Percentiles rank a stretch among this genome's conserved stretches.
phyloP scores from a whole-genome alignment of 805 yeast genomes.

The Sugiyamaella boreocaroliniensis region DNA sequence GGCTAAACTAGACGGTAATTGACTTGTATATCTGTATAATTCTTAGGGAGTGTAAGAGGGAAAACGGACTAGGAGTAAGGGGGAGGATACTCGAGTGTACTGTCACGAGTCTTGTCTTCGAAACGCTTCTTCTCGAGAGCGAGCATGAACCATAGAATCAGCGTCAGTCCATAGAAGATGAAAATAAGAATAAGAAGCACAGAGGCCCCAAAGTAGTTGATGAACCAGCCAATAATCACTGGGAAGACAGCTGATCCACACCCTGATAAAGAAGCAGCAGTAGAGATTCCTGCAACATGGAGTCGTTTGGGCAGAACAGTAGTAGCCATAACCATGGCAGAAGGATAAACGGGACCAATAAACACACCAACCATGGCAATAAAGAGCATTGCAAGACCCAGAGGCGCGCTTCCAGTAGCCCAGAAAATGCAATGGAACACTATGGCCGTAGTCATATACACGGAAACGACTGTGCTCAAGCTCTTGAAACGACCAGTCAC shows the following conservation, averaged over 20 bases:
- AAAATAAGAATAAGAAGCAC: slow-evolving; percentile 12
- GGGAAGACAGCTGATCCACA: slow-evolving; percentile 74
- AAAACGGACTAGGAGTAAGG: not conserved
- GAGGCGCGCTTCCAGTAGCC: slow-evolving; percentile 35
- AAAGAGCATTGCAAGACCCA: slow-evolving; percentile 41
- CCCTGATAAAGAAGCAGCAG: slow-evolving; percentile 73
- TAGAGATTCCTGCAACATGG: slow-evolving; percentile 63
- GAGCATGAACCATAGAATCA: slow-evolving; percentile 10
- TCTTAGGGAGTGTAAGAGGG: not conserved
- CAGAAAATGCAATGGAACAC: slow-evolving; percentile 40
- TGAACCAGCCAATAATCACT: slow-evolving; percentile 48
- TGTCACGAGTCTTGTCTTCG: not conserved
- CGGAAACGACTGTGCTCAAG: slow-evolving; percentile 21
- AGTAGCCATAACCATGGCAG: slow-evolving; percentile 63
- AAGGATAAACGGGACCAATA: slow-evolving; percentile 68
- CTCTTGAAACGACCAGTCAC: slow-evolving; percentile 31
- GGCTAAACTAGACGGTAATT: too few relatives aligned
- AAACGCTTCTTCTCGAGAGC: slow-evolving; percentile 1
- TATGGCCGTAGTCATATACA: slow-evolving; percentile 33
- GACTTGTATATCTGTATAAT: too few relatives aligned
- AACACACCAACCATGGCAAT: slow-evolving; percentile 48
- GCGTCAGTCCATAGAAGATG: slow-evolving; percentile 7
- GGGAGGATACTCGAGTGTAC: not conserved
- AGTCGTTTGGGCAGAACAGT: slow-evolving; percentile 52
- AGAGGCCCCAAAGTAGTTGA: slow-evolving; percentile 12